Percentiles rank a stretch among this genome's conserved stretches.
These are phyloP conservation scores for Heliosperma pusillum DNA, from an alignment of 148 eudicot genomes.

Conservation along the genomic window DNA sequence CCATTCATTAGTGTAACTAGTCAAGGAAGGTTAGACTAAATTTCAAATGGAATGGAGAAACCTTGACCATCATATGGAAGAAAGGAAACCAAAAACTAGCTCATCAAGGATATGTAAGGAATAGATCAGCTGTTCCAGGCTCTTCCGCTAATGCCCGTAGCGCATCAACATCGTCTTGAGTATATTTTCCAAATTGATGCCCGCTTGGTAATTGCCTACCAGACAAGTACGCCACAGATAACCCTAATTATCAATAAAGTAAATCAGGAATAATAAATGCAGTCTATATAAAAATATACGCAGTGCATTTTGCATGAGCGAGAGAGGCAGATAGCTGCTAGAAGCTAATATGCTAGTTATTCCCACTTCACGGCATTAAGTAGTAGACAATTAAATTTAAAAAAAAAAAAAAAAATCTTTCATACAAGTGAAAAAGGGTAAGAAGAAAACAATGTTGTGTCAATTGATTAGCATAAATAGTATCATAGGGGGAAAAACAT, in stretches of 20 bases:
- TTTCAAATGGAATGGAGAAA: not conserved
- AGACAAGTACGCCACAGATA: constrained; percentile 92
- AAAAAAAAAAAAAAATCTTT: not conserved
- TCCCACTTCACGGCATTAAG: not conserved
- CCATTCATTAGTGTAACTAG: constrained; percentile 85
- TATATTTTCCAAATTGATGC: constrained; percentile 76
- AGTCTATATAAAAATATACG: not conserved
- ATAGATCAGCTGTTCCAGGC: constrained; percentile 70
- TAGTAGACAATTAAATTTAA: not conserved
- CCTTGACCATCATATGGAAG: not conserved
- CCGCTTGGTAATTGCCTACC: constrained; percentile 77
- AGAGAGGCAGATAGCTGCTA: not conserved
- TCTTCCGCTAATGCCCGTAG: constrained; percentile 91
- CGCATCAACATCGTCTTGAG: constrained; percentile 91
- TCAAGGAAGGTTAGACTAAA: constrained; percentile 41
- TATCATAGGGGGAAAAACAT: too few species aligned
- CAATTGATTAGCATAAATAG: too few species aligned
- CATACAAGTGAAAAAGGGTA: not conserved
- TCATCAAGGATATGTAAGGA: constrained; percentile 83
- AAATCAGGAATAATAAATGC: constrained; percentile 38
- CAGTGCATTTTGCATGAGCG: not conserved
- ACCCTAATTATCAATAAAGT: constrained; percentile 52
- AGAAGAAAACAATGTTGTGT: not conserved
- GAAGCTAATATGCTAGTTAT: not conserved
- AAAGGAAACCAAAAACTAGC: not conserved